Conservation (phyloP, 2,329 filamentous ascomycete species). For the Colletotrichum nymphaeae region DNA sequence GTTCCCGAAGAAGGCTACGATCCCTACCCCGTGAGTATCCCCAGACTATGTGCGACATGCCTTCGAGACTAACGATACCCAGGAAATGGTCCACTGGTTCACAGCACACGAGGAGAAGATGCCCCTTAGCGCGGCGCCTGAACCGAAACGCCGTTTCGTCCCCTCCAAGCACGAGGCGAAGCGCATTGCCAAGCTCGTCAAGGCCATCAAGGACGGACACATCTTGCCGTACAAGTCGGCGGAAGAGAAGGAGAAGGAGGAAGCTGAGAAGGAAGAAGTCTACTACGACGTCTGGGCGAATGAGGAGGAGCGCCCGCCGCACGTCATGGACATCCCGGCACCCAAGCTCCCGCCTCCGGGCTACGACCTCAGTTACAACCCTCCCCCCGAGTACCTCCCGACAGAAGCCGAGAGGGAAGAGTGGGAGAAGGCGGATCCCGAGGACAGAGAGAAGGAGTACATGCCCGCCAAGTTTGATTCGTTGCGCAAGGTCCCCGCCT, state of each 20-base stretch:
- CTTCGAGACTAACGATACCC: slow-evolving; percentile 39
- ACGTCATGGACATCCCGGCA: slow-evolving; percentile 94
- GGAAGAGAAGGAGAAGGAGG: slow-evolving; percentile 73
- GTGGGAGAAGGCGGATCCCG: slow-evolving; percentile 89
- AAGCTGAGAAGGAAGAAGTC: slow-evolving; percentile 76
- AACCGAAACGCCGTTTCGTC: slow-evolving; percentile 94
- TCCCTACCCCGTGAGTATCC: slow-evolving; percentile 79
- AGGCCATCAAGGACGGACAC: slow-evolving; percentile 92
- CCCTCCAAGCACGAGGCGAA: slow-evolving; percentile 98
- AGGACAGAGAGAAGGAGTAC: slow-evolving; percentile 91
- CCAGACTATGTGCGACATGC: not conserved
- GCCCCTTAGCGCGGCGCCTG: slow-evolving; percentile 93
- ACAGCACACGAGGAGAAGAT: slow-evolving; percentile 91
- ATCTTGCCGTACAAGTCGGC: slow-evolving; percentile 91
- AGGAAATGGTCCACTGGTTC: slow-evolving; percentile 94
- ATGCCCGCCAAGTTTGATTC: slow-evolving; percentile 85
- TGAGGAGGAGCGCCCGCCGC: slow-evolving; percentile 83
- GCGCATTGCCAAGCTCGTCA: slow-evolving; percentile 96
- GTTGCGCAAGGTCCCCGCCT: slow-evolving; percentile 91
- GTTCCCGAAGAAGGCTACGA: slow-evolving; percentile 89
- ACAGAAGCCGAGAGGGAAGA: slow-evolving; percentile 83
- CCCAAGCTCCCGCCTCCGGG: slow-evolving; percentile 93
- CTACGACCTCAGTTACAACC: slow-evolving; percentile 97
- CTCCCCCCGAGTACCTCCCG: slow-evolving; percentile 92
- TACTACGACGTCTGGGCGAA: slow-evolving; percentile 96